A percentile compares a stretch with the other conserved stretches of the same genome.
Evolutionary conservation across 2,329 filamentous ascomycete genomes (phyloP).

Genomic region (Cylindrodendrum hubeiense): DNA sequence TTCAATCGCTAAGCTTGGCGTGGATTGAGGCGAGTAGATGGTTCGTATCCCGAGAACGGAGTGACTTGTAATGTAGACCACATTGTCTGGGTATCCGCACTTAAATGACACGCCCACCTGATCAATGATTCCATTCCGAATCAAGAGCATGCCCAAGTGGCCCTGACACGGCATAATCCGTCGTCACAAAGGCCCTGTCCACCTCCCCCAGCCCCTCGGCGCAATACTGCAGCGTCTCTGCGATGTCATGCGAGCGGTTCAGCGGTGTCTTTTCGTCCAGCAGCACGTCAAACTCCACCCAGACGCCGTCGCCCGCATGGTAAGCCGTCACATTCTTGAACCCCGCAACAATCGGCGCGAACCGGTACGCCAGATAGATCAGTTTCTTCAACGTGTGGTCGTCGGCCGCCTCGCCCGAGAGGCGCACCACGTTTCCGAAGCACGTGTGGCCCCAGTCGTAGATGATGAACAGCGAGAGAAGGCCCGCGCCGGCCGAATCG

Average conservation of each 20-base stretch:
- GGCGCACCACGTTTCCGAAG: constrained; percentile 47
- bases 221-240: constrained; percentile 51
- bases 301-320: constrained; percentile 50
- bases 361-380: constrained; percentile 49
- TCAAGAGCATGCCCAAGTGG: constrained; percentile 48
- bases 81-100: too few relatives aligned
- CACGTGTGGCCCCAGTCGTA: constrained; percentile 74
- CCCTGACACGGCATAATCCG: constrained; percentile 49
- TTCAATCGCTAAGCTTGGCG: not conserved
- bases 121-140: constrained; percentile 42
- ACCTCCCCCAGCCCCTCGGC: constrained; percentile 48
- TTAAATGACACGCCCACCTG: not conserved
- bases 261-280: constrained; percentile 48
- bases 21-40: not conserved
- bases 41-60: not conserved
- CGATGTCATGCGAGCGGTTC: constrained; percentile 48
- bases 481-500: constrained; percentile 70
- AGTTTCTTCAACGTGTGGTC: constrained; percentile 47
- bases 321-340: constrained; percentile 52
- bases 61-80: too few relatives aligned
- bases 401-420: constrained; percentile 49
- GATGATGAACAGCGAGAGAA: constrained; percentile 76
- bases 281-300: constrained; percentile 50
- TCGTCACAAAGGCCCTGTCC: constrained; percentile 50
- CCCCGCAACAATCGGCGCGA: constrained; percentile 47